Evolutionary conservation across 2,329 filamentous ascomycete species (phyloP).

Genomic region (Pseudogymnoascus destructans): DNA sequence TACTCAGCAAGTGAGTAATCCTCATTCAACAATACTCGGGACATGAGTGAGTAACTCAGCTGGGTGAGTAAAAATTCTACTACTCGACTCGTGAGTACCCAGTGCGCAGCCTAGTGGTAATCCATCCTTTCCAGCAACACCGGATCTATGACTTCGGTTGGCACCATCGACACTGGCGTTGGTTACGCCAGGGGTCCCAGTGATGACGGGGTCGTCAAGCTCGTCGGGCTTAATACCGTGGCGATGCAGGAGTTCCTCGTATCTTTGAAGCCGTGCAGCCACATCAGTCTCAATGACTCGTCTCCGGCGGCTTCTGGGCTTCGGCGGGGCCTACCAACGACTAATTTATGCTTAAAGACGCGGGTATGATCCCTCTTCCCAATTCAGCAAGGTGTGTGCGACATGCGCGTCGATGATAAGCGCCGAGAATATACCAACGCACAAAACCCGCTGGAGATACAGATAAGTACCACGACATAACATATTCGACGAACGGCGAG

Average conservation of each 20-base stretch:
- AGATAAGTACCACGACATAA: not conserved
- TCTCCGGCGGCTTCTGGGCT: constrained; percentile 19
- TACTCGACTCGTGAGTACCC: too few species aligned
- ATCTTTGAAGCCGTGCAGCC: constrained; percentile 19
- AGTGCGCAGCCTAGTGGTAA: too few species aligned
- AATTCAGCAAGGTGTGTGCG: not conserved
- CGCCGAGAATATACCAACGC: not conserved
- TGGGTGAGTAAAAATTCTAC: too few species aligned
- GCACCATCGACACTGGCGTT: not conserved
- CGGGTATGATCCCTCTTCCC: not conserved
- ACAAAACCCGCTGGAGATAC: not conserved
- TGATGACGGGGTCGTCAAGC: constrained; percentile 14
- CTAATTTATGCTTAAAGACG: not conserved
- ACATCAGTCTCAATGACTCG: constrained; percentile 22
- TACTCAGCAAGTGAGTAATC: too few species aligned
- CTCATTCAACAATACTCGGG: too few species aligned
- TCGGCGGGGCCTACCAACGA: constrained; percentile 11
- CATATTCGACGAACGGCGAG: not conserved
- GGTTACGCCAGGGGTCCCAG: not conserved
- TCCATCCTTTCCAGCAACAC: constrained; percentile 11
- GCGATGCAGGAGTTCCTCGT: constrained; percentile 18
- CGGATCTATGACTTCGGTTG: constrained; percentile 12
- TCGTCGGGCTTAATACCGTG: constrained; percentile 22
- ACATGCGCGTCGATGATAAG: not conserved
- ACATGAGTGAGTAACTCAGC: too few species aligned